Evolutionary conservation across 108 stramenopile genomes (phyloP).

Genomic region (Nitzschia palea): DNA sequence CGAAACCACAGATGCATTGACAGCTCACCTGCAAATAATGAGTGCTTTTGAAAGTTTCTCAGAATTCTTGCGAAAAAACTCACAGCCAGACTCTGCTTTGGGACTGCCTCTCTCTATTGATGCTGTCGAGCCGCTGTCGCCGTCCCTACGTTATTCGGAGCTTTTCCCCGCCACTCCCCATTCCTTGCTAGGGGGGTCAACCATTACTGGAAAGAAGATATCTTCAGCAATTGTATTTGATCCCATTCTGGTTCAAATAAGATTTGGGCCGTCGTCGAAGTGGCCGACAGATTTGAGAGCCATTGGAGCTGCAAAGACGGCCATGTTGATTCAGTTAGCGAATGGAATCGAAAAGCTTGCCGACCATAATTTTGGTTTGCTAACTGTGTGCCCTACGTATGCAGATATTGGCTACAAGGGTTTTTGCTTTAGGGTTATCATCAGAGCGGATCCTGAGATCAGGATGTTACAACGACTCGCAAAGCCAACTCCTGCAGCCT

Average conservation of each 20-base stretch:
- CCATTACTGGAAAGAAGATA: conserved; percentile 34
- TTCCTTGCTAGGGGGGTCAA: conserved; percentile 61
- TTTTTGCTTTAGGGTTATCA: conserved; percentile 73
- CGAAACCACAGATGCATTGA: conserved; percentile 4
- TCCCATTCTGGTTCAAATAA: conserved; percentile 76
- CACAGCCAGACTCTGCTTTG: conserved; percentile 22
- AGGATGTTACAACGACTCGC: conserved; percentile 52
- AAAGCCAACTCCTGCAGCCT: conserved; percentile 61
- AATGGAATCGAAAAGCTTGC: conserved; percentile 64
- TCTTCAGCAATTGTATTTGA: conserved; percentile 52
- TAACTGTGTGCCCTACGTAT: conserved; percentile 59
- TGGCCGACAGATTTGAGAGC: conserved; percentile 84
- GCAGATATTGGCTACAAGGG: conserved; percentile 72
- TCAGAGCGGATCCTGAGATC: conserved; percentile 84
- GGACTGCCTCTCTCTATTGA: conserved; percentile 81
- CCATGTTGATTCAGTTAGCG: conserved; percentile 80
- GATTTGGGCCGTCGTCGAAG: conserved; percentile 75
- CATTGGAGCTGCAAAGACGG: conserved; percentile 88
- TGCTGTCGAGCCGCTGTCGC: conserved; percentile 76
- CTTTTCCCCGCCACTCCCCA: conserved; percentile 79
- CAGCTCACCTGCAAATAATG: conserved; percentile 68
- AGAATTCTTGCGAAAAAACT: conserved; percentile 64
- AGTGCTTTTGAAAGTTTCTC: conserved; percentile 69
- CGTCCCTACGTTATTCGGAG: conserved; percentile 73
- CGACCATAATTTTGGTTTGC: conserved; percentile 48